Base-by-base conservation (phyloP, 2,329 filamentous ascomycete genomes). In the Penicillium expansum region DNA sequence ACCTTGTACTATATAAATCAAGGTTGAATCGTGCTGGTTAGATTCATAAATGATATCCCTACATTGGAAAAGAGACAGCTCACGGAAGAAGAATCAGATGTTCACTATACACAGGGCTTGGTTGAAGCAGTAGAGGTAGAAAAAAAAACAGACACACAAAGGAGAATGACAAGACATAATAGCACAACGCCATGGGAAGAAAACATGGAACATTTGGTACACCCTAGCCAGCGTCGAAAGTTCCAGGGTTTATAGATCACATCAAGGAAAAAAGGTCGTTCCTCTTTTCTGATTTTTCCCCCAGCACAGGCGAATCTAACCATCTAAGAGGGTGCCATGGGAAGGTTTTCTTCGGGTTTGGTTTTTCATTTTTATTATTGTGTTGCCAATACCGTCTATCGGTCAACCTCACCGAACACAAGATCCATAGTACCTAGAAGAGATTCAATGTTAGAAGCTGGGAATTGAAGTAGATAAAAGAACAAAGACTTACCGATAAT, bases 341-440 rank as follows among this genome's bases (percentile, higher is more conserved):
- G 49, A 52, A 57, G 57, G 55, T 59, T 57, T 66, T 62, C 56
- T 64, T 64, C 59, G 10, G 57, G 57, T 62, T 60, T 61, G 41
- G 48, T 63, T 59, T 47, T 44, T 58, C 49, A 56, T 62, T 62
- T 57, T 52, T 52, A 64, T 65, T 61, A 63, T 66, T 63, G 60
- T 49, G 50, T 60, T 57, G 55, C 18, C 30, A 44, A 37, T 44
- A 42, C 38, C 20, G 35, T 71, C 71, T 78, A 83, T 70, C 81
- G 71, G 70, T 83, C 81, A 57, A 83, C 80, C 69, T 83, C 81
- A 86, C 91, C 91, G 76, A 94, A 93, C 81, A 93, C 90, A 74
- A 94, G 78, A 84, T 92, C 89, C 89, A 92, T 92, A 51, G 89
- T 89, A 69, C 77, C 76, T 74, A 70, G 51, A 38, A 53, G 48